Evolutionary conservation across 179 eudicot genomes (phyloP).

Genomic region (Sideroxylon spinosum): DNA sequence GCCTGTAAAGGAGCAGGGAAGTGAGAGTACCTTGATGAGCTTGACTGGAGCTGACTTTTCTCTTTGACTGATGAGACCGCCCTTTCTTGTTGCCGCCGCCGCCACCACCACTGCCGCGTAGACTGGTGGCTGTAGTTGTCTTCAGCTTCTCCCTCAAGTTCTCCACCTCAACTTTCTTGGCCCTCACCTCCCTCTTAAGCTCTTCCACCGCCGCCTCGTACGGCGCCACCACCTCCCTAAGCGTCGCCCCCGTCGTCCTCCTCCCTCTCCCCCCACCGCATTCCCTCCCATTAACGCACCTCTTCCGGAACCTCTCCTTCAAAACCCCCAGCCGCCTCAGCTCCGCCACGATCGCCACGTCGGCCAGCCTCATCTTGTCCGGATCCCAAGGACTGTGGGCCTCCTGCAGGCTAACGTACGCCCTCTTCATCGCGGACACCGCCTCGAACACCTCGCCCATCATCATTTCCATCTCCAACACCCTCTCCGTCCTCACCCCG

Average conservation of each 20-base stretch:
- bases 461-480: slow-evolving; percentile 26
- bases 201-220: slow-evolving; percentile 88
- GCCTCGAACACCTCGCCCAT: slow-evolving; percentile 73
- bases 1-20: too few relatives aligned
- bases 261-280: slow-evolving; percentile 22
- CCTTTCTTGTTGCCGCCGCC: slow-evolving; percentile 25
- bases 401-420: slow-evolving; percentile 73
- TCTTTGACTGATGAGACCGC: slow-evolving; percentile 40
- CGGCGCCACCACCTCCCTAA: slow-evolving; percentile 78
- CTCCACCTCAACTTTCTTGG: slow-evolving; percentile 64
- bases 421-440: slow-evolving; percentile 61
- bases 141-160: slow-evolving; percentile 52
- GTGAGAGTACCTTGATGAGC: slow-evolving; percentile 27
- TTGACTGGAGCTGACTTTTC: slow-evolving; percentile 39
- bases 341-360: slow-evolving; percentile 85
- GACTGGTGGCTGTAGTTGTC: slow-evolving; percentile 27
- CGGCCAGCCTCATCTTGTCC: slow-evolving; percentile 74
- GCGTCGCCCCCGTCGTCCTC: slow-evolving; percentile 34
- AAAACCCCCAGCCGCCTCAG: slow-evolving; percentile 67
- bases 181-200: slow-evolving; percentile 70
- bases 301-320: slow-evolving; percentile 72
- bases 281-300: slow-evolving; percentile 14
- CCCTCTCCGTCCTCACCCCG: background rate
- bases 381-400: slow-evolving; percentile 93
- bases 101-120: slow-evolving; percentile 20